phyloP scores from a whole-genome alignment of 257 asterid species.

The Forsythia suspensa region DNA sequence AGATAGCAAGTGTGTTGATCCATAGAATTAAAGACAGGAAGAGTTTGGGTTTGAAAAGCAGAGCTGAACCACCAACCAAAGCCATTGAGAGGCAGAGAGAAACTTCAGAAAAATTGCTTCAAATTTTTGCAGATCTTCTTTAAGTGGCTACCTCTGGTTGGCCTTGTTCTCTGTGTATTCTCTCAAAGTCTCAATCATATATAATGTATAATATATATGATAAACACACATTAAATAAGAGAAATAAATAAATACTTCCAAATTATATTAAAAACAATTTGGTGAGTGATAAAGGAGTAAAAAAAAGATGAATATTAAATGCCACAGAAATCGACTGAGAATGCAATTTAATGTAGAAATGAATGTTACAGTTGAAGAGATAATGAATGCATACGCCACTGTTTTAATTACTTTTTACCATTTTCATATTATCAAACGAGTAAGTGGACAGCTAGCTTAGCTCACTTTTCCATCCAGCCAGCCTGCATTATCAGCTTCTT shows the following conservation, averaged over 20 bases:
- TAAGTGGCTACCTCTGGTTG: conserved; percentile 69
- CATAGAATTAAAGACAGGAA: conserved; percentile 45
- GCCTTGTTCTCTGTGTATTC: conserved; percentile 44
- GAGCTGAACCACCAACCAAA: conserved; percentile 54
- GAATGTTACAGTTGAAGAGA: conserved; percentile 58
- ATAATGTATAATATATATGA: not conserved
- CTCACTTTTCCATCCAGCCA: not conserved
- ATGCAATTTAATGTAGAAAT: conserved; percentile 47
- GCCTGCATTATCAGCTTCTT: not conserved
- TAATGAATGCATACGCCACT: conserved; percentile 42
- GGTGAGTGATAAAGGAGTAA: too few species aligned
- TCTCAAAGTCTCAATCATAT: not conserved
- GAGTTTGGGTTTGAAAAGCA: conserved; percentile 32
- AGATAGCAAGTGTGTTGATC: conserved; percentile 45
- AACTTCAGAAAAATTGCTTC: conserved; percentile 7
- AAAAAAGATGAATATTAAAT: not conserved
- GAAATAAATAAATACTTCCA: not conserved
- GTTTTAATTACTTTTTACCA: conserved; percentile 8
- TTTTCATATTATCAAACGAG: not conserved
- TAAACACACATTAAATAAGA: not conserved
- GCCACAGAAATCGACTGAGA: conserved; percentile 36
- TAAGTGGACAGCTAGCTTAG: conserved; percentile 15
- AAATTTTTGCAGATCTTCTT: conserved; percentile 1
- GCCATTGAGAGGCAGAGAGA: conserved; percentile 49
- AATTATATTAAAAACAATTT: not conserved